These are phyloP conservation scores for Neonectria punicea DNA, from an alignment of 2,329 filamentous ascomycete genomes.

Conservation along the genomic window DNA sequence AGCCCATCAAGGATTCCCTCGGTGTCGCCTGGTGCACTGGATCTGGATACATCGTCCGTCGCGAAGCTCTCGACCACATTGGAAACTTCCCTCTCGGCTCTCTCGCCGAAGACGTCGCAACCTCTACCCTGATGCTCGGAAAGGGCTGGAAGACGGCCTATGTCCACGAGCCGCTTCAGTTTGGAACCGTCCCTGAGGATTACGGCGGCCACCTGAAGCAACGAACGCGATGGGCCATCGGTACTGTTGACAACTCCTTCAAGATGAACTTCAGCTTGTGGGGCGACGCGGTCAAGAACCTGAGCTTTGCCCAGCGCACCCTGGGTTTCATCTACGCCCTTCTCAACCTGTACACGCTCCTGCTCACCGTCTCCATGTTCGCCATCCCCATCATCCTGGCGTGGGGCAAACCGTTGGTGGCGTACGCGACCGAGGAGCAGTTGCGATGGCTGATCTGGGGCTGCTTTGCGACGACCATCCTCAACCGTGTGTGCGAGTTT, in stretches of 20 bases:
- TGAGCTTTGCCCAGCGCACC: constrained; percentile 67
- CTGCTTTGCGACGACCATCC: constrained; percentile 62
- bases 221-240: constrained; percentile 65
- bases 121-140: constrained; percentile 67
- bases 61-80: constrained; percentile 68
- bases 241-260: constrained; percentile 67
- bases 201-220: constrained; percentile 66
- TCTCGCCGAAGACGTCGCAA: constrained; percentile 69
- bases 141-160: constrained; percentile 71
- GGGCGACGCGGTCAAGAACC: constrained; percentile 61
- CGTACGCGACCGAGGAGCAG: constrained; percentile 62
- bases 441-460: constrained; percentile 68
- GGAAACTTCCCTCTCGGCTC: constrained; percentile 70
- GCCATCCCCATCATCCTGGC: constrained; percentile 68
- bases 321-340: constrained; percentile 68
- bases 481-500: constrained; percentile 66
- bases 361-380: constrained; percentile 64
- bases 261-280: constrained; percentile 70
- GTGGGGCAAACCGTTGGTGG: constrained; percentile 66
- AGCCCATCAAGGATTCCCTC: constrained; percentile 61
- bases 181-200: constrained; percentile 68
- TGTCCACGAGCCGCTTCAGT: constrained; percentile 69
- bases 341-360: constrained; percentile 65
- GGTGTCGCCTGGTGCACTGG: constrained; percentile 73
- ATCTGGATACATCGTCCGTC: constrained; percentile 69